phyloP scores from a whole-genome alignment of 73 alveolate genomes.

The Durusdinium trenchii region DNA sequence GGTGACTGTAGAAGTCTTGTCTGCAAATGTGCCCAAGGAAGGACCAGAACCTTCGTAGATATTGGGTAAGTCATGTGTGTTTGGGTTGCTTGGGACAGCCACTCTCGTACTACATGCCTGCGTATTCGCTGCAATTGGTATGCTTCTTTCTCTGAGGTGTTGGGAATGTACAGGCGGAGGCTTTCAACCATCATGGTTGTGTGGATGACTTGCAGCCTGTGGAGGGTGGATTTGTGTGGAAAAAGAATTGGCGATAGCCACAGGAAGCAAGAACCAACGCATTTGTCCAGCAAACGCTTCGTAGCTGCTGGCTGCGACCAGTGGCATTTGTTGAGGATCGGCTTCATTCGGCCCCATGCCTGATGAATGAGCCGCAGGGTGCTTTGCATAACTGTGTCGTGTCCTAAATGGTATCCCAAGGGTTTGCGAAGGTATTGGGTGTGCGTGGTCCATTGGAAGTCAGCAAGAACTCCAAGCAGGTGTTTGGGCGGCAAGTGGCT shows the following conservation, averaged over 20 bases:
- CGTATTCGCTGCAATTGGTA: not conserved
- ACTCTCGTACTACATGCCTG: not conserved
- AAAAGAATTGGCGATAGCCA: not conserved
- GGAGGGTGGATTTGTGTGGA: not conserved
- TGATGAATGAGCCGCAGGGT: not conserved
- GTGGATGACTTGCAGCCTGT: not conserved
- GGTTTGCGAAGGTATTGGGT: not conserved
- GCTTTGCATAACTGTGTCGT: not conserved
- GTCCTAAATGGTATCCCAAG: not conserved
- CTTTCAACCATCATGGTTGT: not conserved
- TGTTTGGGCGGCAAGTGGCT: not conserved
- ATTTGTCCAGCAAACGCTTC: not conserved
- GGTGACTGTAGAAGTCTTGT: not conserved
- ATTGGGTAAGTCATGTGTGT: not conserved
- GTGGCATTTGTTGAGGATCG: not conserved
- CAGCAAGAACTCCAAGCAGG: not conserved
- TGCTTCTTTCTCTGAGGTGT: not conserved
- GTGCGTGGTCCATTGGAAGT: not conserved
- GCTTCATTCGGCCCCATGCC: conserved; percentile 16
- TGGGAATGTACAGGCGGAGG: not conserved
- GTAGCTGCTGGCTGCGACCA: not conserved
- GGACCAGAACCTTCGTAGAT: not conserved
- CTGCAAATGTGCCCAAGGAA: conserved; percentile 18
- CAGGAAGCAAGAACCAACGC: not conserved
- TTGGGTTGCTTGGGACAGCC: not conserved